These are phyloP conservation scores for Neurospora pannonica DNA, from an alignment of 495 filamentous ascomycete genomes.

Conservation along the genomic window DNA sequence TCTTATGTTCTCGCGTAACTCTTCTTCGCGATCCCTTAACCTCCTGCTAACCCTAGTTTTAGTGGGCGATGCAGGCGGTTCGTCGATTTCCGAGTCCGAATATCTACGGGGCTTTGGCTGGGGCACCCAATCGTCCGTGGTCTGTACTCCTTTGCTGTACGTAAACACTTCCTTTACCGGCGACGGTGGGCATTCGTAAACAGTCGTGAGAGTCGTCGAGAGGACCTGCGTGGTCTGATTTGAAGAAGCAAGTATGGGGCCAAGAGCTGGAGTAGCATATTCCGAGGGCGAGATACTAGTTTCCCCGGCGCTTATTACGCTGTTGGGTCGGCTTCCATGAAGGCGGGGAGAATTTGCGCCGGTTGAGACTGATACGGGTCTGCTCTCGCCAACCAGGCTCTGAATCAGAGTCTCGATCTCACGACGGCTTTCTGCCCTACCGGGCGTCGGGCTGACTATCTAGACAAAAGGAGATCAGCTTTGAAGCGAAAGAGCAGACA, in stretches of 20 bases:
- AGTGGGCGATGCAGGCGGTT: slow-evolving; percentile 40
- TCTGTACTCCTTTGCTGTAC: slow-evolving; percentile 95
- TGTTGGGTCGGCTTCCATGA: slow-evolving; percentile 73
- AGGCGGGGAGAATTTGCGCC: slow-evolving; percentile 51
- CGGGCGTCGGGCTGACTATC: slow-evolving; percentile 44
- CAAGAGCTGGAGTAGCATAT: slow-evolving; percentile 29
- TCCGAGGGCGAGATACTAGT: slow-evolving; percentile 61
- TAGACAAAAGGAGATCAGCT: slow-evolving; percentile 45
- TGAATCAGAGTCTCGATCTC: slow-evolving; percentile 80
- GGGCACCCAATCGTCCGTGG: slow-evolving; percentile 54
- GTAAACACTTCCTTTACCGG: slow-evolving; percentile 73
- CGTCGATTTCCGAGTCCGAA: slow-evolving; percentile 52
- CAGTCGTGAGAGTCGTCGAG: slow-evolving; percentile 56
- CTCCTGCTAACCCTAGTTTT: slow-evolving; percentile 63
- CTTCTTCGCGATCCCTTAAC: slow-evolving; percentile 73
- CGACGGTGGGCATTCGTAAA: slow-evolving; percentile 66
- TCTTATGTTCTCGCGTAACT: slow-evolving; percentile 73
- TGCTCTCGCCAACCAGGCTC: slow-evolving; percentile 64
- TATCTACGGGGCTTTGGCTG: slow-evolving; percentile 36
- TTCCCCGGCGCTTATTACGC: slow-evolving; percentile 66
- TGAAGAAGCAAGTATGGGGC: slow-evolving; percentile 20
- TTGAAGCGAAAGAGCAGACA: slow-evolving; percentile 14
- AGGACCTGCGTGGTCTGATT: slow-evolving; percentile 31
- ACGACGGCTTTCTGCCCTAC: slow-evolving; percentile 58
- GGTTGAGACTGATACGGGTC: slow-evolving; percentile 62